A percentile compares a stretch with the other conserved stretches of the same genome.
Evolutionary conservation across 495 filamentous ascomycete species (phyloP).

Genomic region (Penicillium coffeae): DNA sequence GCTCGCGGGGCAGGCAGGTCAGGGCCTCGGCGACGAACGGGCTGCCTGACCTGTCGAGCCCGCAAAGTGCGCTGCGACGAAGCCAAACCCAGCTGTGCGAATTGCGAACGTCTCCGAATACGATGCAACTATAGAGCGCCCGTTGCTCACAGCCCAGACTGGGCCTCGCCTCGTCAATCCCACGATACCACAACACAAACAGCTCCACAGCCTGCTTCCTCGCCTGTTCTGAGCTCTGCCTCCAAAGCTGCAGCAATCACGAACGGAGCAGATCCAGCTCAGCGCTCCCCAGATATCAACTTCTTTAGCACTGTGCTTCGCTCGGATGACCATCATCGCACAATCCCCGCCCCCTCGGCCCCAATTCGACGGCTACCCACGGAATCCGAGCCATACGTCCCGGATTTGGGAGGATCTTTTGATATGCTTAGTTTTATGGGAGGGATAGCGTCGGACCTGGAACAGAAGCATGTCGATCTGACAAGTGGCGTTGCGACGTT

Average conservation of each 20-base stretch:
- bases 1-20: slow-evolving; percentile 38
- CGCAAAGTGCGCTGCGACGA: slow-evolving; percentile 48
- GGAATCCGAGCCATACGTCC: slow-evolving; percentile 12
- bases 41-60: slow-evolving; percentile 43
- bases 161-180: slow-evolving; percentile 9
- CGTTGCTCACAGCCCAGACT: slow-evolving; percentile 7
- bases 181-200: slow-evolving; percentile 8
- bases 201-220: slow-evolving; percentile 9
- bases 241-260: slow-evolving; percentile 2
- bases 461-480: slow-evolving; percentile 38
- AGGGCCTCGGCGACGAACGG: slow-evolving; percentile 40
- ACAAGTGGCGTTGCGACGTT: slow-evolving; percentile 23
- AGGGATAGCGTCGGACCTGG: slow-evolving; percentile 36
- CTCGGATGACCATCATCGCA: slow-evolving; percentile 21
- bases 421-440: slow-evolving; percentile 43
- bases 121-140: slow-evolving; percentile 33
- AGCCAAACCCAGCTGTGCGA: slow-evolving; percentile 34
- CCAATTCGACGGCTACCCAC: slow-evolving; percentile 9
- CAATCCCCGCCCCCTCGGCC: slow-evolving; percentile 10
- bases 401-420: slow-evolving; percentile 22
- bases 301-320: slow-evolving; percentile 34
- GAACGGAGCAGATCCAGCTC: slow-evolving; percentile 5
- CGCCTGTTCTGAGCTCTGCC: slow-evolving; percentile 9
- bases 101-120: slow-evolving; percentile 36
- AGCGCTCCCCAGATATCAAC: slow-evolving; percentile 23